A percentile compares a stretch with the other conserved stretches of the same genome.
Evolutionary conservation across 129 eudicot species (phyloP).

Genomic region (Lactuca sativa): DNA sequence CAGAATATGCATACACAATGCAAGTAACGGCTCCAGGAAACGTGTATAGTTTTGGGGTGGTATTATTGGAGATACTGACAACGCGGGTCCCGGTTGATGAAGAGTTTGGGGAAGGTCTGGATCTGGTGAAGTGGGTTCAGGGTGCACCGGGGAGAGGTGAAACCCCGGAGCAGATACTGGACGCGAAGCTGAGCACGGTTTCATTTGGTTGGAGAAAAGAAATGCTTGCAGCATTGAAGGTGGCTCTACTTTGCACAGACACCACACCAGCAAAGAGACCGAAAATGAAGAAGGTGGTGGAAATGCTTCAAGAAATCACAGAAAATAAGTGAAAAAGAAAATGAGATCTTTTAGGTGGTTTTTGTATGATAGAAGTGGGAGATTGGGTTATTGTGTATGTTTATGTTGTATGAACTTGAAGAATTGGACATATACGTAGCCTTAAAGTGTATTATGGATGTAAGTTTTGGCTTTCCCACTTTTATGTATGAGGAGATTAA

Average conservation of each 20-base stretch:
- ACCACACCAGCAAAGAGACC: constrained; percentile 93
- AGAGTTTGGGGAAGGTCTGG: constrained; percentile 93
- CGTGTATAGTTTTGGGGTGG: constrained; percentile 95
- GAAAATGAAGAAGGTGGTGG: constrained; percentile 88
- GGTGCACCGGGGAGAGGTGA: constrained; percentile 82
- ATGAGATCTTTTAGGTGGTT: constrained; percentile 17
- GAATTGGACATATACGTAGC: constrained; percentile 30
- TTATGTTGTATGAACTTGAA: constrained; percentile 32
- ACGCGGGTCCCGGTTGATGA: constrained; percentile 86
- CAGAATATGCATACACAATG: constrained; percentile 99
- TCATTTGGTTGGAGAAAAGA: constrained; percentile 96
- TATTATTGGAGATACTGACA: constrained; percentile 89
- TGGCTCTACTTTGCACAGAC: constrained; percentile 90
- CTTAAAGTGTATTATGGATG: constrained; percentile 32
- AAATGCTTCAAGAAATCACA: constrained; percentile 83
- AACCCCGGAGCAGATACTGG: constrained; percentile 98
- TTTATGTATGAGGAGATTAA: constrained; percentile 20
- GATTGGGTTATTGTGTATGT: constrained; percentile 27
- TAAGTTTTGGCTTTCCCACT: constrained; percentile 31
- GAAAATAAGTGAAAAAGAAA: constrained; percentile 36
- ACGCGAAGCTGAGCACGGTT: constrained; percentile 84
- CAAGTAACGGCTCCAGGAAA: constrained; percentile 99
- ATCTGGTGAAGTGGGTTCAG: constrained; percentile 99
- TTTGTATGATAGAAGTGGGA: constrained; percentile 33
- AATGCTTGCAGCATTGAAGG: constrained; percentile 86